These are phyloP conservation scores for Nakaseomyces glabratus DNA, from an alignment of 1,139 yeast genomes.

Conservation along the genomic window DNA sequence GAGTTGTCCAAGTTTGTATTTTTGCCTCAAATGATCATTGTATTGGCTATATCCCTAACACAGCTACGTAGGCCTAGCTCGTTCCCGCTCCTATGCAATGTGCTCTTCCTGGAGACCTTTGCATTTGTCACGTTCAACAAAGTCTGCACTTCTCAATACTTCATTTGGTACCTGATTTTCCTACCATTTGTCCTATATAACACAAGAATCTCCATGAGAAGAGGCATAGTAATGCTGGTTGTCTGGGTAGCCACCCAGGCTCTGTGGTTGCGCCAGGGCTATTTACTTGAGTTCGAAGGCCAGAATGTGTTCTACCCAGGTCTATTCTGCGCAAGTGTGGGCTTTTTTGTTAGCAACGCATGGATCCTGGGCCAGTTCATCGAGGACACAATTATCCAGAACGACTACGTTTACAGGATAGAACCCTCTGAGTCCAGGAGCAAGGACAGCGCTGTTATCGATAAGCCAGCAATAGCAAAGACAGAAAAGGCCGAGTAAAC, in stretches of 20 bases:
- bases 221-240: constrained; percentile 36
- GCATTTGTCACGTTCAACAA: constrained; percentile 86
- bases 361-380: constrained; percentile 55
- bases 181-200: constrained; percentile 59
- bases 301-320: constrained; percentile 53
- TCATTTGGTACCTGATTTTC: constrained; percentile 84
- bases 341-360: constrained; percentile 62
- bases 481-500: no score
- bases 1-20: constrained; percentile 49
- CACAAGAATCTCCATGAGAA: constrained; percentile 23
- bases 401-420: no score
- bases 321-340: constrained; percentile 49
- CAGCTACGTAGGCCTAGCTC: constrained; percentile 13
- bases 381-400: constrained; percentile 3
- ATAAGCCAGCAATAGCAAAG: no score
- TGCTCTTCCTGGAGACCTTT: constrained; percentile 81
- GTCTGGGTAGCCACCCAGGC: constrained; percentile 71
- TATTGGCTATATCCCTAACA: constrained; percentile 13
- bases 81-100: constrained; percentile 35
- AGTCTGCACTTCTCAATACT: constrained; percentile 90
- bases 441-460: no score
- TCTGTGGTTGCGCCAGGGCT: constrained; percentile 72
- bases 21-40: constrained; percentile 63
- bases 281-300: constrained; percentile 74
- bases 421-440: no score